phyloP scores from a whole-genome alignment of 2,329 filamentous ascomycete species.

The Apiospora sp. region DNA sequence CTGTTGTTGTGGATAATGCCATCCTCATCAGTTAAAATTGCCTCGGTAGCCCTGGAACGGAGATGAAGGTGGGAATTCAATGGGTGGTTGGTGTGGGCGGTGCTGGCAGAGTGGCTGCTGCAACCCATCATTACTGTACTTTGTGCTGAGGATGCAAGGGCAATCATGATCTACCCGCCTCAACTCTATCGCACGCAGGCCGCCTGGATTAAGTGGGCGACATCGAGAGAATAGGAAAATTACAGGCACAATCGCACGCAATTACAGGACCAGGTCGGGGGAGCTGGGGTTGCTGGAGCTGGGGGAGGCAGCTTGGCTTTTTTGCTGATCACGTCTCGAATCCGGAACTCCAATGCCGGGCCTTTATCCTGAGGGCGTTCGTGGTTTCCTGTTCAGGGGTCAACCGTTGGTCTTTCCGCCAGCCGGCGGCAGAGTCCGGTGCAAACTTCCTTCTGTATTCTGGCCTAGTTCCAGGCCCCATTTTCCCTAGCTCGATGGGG shows the following conservation, averaged over 20 bases:
- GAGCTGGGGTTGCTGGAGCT: not conserved
- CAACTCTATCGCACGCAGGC: conserved; percentile 18
- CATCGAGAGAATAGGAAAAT: not conserved
- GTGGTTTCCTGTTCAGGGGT: not conserved
- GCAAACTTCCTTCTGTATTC: conserved; percentile 10
- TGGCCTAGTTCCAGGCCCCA: not conserved
- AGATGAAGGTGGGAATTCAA: conserved; percentile 10
- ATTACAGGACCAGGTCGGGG: conserved; percentile 1
- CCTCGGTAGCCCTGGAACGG: conserved; percentile 6
- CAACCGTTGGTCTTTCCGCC: conserved; percentile 12
- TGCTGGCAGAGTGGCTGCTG: not conserved
- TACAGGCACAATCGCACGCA: conserved; percentile 8
- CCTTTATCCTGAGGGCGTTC: not conserved
- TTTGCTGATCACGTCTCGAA: conserved; percentile 10
- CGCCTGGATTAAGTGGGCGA: conserved; percentile 13
- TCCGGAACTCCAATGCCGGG: conserved; percentile 6
- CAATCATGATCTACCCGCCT: conserved; percentile 22
- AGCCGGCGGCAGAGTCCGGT: conserved; percentile 15
- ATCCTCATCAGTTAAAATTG: conserved; percentile 5
- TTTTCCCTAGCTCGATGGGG: not conserved
- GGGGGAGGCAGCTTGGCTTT: not conserved
- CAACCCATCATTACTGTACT: not conserved
- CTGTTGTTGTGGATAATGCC: conserved; percentile 6
- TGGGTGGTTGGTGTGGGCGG: not conserved
- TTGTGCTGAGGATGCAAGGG: conserved; percentile 7